phyloP scores from a whole-genome alignment of 2,329 filamentous ascomycete species.

The Talaromyces marneffei region DNA sequence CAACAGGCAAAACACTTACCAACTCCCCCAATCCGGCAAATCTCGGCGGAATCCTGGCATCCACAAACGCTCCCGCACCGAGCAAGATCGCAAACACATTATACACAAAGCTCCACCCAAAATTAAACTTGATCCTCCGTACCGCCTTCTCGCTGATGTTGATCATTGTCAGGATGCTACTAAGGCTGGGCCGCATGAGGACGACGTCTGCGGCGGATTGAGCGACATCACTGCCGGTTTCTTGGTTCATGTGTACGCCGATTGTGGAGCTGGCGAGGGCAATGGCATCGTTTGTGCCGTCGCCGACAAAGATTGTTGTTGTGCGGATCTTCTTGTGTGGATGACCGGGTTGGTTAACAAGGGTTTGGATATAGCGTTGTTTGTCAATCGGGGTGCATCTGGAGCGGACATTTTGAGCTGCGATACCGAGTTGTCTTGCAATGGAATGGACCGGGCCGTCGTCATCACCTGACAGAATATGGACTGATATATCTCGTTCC shows the following conservation, averaged over 20 bases:
- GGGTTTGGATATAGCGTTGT: background rate
- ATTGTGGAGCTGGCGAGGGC: slow-evolving; percentile 66
- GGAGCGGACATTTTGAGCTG: background rate
- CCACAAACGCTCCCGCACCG: slow-evolving; percentile 60
- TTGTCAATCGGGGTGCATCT: slow-evolving; percentile 1
- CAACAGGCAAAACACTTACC: slow-evolving; percentile 67
- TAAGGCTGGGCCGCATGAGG: slow-evolving; percentile 54
- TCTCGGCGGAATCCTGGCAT: slow-evolving; percentile 53
- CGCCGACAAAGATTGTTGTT: slow-evolving; percentile 64
- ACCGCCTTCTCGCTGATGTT: slow-evolving; percentile 26
- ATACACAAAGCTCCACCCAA: slow-evolving; percentile 64
- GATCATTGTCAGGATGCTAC: slow-evolving; percentile 47
- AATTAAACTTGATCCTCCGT: slow-evolving; percentile 59
- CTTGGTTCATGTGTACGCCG: slow-evolving; percentile 61
- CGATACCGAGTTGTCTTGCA: background rate
- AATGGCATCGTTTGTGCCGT: slow-evolving; percentile 73
- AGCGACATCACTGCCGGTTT: slow-evolving; percentile 56
- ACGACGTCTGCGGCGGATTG: slow-evolving; percentile 63
- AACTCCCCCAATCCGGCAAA: slow-evolving; percentile 67
- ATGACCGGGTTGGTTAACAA: background rate
- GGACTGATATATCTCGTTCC: background rate
- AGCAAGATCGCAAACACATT: slow-evolving; percentile 64
- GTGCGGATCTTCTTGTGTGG: slow-evolving; percentile 19
- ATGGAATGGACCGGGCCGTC: background rate
- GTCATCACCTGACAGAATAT: background rate